Conservation (phyloP, 176 grass and related monocot species). For the Oryza meyeriana region DNA sequence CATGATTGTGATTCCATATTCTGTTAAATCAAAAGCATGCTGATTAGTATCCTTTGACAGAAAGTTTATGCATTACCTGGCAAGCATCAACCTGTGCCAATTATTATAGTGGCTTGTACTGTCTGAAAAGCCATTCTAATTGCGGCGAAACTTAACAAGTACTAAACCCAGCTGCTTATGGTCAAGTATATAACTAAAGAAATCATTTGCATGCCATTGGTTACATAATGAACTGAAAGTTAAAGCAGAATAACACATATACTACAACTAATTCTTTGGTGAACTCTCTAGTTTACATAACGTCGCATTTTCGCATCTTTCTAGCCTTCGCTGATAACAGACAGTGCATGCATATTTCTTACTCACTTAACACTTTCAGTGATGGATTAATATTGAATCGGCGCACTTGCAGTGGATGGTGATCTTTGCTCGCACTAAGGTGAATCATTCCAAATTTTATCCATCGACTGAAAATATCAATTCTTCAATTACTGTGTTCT, state of each 20-base stretch:
- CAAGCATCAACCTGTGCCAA: conserved; percentile 41
- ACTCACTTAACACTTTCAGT: neutral
- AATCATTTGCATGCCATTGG: neutral
- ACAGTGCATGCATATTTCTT: neutral
- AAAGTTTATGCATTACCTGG: conserved; percentile 28
- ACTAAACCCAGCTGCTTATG: neutral
- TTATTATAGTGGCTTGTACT: conserved; percentile 15
- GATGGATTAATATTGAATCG: neutral
- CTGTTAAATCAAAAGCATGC: conserved; percentile 18
- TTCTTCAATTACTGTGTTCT: neutral
- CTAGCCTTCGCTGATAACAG: neutral
- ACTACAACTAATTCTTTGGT: neutral
- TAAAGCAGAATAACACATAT: neutral
- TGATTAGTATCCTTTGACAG: conserved; percentile 10
- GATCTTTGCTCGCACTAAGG: neutral
- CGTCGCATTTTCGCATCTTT: neutral
- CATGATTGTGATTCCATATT: conserved; percentile 27
- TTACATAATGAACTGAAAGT: neutral
- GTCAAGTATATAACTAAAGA: neutral
- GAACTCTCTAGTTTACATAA: neutral
- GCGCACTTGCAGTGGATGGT: neutral
- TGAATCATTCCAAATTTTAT: neutral
- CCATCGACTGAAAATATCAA: neutral
- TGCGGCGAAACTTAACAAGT: conserved; percentile 23
- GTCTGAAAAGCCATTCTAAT: conserved; percentile 30